Conservation (phyloP, 2,329 filamentous ascomycete genomes). For the Nemania sp. region DNA sequence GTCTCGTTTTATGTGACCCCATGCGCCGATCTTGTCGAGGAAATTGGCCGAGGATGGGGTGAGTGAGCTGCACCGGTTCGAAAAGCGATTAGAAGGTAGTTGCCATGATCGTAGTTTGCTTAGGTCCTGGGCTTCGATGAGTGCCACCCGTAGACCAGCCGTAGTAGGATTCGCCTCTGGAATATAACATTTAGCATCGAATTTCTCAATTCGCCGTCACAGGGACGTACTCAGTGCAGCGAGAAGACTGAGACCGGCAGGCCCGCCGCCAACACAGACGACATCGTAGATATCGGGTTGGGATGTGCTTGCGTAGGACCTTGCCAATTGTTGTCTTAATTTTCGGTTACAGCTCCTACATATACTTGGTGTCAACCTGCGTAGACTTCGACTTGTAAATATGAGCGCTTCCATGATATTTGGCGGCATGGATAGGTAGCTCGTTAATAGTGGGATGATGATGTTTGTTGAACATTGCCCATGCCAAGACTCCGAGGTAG, state of each 20-base stretch:
- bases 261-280: conserved; percentile 89
- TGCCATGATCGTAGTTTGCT: conserved; percentile 74
- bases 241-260: conserved; percentile 86
- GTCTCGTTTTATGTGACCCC: conserved; percentile 77
- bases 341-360: conserved; percentile 62
- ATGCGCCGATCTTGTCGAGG: conserved; percentile 85
- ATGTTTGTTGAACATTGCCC: conserved; percentile 3
- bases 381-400: conserved; percentile 41
- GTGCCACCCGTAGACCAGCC: conserved; percentile 81
- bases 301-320: conserved; percentile 58
- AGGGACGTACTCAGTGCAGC: conserved; percentile 75
- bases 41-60: conserved; percentile 90
- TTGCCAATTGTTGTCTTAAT: conserved; percentile 52
- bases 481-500: conserved; percentile 22
- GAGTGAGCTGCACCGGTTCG: conserved; percentile 94
- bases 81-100: conserved; percentile 77
- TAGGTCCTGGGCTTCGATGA: conserved; percentile 91
- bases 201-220: not conserved
- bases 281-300: conserved; percentile 87
- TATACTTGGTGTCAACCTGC: conserved; percentile 46
- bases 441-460: conserved; percentile 19
- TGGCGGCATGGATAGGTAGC: not conserved
- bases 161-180: conserved; percentile 81
- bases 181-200: conserved; percentile 24
- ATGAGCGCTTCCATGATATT: conserved; percentile 46